Base-by-base conservation (phyloP, 208 protist species). In the Trichomonas gallinae region DNA sequence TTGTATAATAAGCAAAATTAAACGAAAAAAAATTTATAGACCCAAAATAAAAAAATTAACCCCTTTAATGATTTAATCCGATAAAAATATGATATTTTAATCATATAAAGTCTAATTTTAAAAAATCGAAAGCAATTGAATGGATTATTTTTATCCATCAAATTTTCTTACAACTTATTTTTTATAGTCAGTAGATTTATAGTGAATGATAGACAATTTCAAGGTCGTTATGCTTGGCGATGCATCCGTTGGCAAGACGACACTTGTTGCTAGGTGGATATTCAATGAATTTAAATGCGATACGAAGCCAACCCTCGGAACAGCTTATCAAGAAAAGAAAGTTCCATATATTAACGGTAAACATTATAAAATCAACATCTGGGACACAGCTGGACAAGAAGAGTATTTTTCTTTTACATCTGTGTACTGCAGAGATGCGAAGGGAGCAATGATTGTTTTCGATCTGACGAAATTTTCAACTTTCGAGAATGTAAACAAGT, bases 391-490 rank as follows among this genome's bases (percentile, higher is more conserved):
- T 44, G 81, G 81, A 31, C 34, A 87, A 87, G 81, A 87, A 87
- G 6, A 10, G 44, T 87, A 44, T 17, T 36, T 26, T 15, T 87
- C 81, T 38, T 3, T 87, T 15, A 21, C 36, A 87, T n/a, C 81
- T 38, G n/a, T 87, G 15, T 87, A 44, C 21, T 87, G 10, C 44
- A 38, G 81, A 87, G 26, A 38, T 44, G 81, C 81, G 10, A 8
- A 44, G 0, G 10, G 10, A 45, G 81, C 81, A 87, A 44, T 87
- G 36, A 38, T 87, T 15, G 36, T 44, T 87, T 87, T 31, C 44
- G 99, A 99, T 98, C 99, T 99, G 97, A 98, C 99, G 3, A 99
- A 99, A 97, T 98, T 99, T 72, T 96, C 97, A 23, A 99, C 99
- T 17, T 99, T 99, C 97, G 99, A 99, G 96, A 99, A 99, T 96